Conservation (phyloP, 1,284 basidiomycete species). For the Cystobasidium slooffiae region DNA sequence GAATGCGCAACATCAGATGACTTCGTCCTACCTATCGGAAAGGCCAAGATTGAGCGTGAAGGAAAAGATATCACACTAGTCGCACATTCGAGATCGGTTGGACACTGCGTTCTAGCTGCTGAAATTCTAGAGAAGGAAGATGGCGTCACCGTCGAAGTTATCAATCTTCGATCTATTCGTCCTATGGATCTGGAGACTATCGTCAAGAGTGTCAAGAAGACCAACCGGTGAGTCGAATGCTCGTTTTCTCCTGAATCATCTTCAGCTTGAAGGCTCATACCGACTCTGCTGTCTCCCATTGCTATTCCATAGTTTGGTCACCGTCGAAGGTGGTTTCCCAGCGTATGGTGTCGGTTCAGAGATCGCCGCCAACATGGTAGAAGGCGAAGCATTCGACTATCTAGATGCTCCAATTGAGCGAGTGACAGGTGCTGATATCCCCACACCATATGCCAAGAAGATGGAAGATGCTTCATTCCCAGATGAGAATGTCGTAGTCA, state of each 20-base stretch:
- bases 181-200: conserved; percentile 98
- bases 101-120: conserved; percentile 88
- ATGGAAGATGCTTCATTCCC: conserved; percentile 91
- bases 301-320: conserved; percentile 69
- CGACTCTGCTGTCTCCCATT: not conserved
- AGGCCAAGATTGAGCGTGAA: conserved; percentile 92
- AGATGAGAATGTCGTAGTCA: conserved; percentile 80
- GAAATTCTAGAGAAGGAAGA: conserved; percentile 87
- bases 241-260: conserved; percentile 16
- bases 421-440: conserved; percentile 93
- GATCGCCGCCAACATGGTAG: conserved; percentile 67
- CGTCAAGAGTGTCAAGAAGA: conserved; percentile 95
- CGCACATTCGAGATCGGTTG: conserved; percentile 95
- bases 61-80: conserved; percentile 95
- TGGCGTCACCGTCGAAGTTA: conserved; percentile 95
- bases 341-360: conserved; percentile 97
- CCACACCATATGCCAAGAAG: conserved; percentile 89
- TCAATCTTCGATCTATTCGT: conserved; percentile 93
- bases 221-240: conserved; percentile 71
- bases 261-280: not conserved
- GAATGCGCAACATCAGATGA: conserved; percentile 89
- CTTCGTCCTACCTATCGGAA: conserved; percentile 91
- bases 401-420: conserved; percentile 97
- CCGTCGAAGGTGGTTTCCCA: conserved; percentile 98
- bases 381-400: conserved; percentile 88